Evolutionary conservation across 352 stramenopile genomes (phyloP), one percentile per base, ranked within the genome.

Genomic region (Plasmopara muralis): DNA sequence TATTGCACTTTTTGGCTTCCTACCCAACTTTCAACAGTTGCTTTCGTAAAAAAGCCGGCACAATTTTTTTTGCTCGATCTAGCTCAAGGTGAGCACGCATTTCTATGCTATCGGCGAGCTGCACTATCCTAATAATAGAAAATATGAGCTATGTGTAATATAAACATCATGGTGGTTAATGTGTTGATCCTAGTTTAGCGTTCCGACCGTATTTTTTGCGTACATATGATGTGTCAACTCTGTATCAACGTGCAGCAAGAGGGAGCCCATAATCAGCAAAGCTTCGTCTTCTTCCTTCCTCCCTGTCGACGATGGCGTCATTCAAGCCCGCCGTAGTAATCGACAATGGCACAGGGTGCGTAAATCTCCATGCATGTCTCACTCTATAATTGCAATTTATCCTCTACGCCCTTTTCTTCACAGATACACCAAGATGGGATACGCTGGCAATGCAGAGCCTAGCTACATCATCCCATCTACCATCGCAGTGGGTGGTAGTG

Each of bases 381-480:
- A 16, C 37, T 6, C 20, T 53, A 13, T 14, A 3, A 28, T 31
- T 41, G n/a, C 39, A 16, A 31, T 35, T 30, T 6, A 29, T 41
- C 9, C 41, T 0, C 14, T 47, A 5, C n/a, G 13, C 47, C 18
- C 6, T 31, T 8, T 16, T 38, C 18, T 20, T 47, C 10, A n/a
- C 60, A 96, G 89, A 31, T 98, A 97, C 72, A 98, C 93, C 39
- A 98, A 98, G 75, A 96, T 98, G 77, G 94, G 94, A 16, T 98
- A 97, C 60, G 85, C 94, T 9, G 90, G 92, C 40, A 98, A 98
- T 60, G 82, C 78, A 43, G 86, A 96, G 58, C 94, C 94, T 14
- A 93, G 90, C 57, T 98, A 97, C 75, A 97, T 98, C 53, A 94
- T 98, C 53, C 94, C 94, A 30, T 98, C 94, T 29, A 95, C 91